A percentile compares a stretch with the other conserved stretches of the same genome.
phyloP scores from a whole-genome alignment of 2,329 filamentous ascomycete species.

The Fusarium pseudograminearum region DNA sequence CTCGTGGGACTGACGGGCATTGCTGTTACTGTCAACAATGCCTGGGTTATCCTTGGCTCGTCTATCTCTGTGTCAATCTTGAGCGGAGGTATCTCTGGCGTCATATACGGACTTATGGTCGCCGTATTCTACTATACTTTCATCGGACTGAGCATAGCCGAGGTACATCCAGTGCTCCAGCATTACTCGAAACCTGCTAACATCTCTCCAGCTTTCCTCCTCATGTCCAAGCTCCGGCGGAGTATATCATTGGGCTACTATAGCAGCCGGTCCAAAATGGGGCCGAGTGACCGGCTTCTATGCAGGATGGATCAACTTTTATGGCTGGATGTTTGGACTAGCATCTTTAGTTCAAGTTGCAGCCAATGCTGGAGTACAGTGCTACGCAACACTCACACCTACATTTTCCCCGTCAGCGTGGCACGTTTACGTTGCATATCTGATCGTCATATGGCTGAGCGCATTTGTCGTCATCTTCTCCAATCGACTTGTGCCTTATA shows the following conservation, averaged over 20 bases:
- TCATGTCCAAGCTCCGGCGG: slow-evolving; percentile 42
- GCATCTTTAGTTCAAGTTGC: slow-evolving; percentile 44
- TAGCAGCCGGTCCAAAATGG: slow-evolving; percentile 43
- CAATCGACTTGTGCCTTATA: slow-evolving; percentile 43
- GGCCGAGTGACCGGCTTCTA: slow-evolving; percentile 44
- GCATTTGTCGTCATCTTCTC: slow-evolving; percentile 37
- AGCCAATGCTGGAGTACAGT: slow-evolving; percentile 42
- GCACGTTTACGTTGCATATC: slow-evolving; percentile 45
- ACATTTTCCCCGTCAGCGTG: slow-evolving; percentile 32
- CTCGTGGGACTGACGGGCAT: slow-evolving; percentile 44
- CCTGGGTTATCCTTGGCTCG: slow-evolving; percentile 45
- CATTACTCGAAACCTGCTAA: neutral
- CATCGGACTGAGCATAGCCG: slow-evolving; percentile 41
- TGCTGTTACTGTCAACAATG: slow-evolving; percentile 46
- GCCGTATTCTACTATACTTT: slow-evolving; percentile 44
- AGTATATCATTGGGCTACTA: slow-evolving; percentile 46
- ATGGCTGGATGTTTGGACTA: slow-evolving; percentile 48
- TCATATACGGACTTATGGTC: slow-evolving; percentile 43
- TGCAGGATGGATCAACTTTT: slow-evolving; percentile 47
- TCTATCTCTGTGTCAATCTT: slow-evolving; percentile 44
- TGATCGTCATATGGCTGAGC: slow-evolving; percentile 42
- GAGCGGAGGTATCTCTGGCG: slow-evolving; percentile 40
- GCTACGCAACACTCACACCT: slow-evolving; percentile 40
- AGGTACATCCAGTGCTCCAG: slow-evolving; percentile 13
- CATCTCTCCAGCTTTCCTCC: slow-evolving; percentile 33